These are phyloP conservation scores for Neurospora sp. DNA, from an alignment of 2,329 filamentous ascomycete genomes.

Conservation along the genomic window DNA sequence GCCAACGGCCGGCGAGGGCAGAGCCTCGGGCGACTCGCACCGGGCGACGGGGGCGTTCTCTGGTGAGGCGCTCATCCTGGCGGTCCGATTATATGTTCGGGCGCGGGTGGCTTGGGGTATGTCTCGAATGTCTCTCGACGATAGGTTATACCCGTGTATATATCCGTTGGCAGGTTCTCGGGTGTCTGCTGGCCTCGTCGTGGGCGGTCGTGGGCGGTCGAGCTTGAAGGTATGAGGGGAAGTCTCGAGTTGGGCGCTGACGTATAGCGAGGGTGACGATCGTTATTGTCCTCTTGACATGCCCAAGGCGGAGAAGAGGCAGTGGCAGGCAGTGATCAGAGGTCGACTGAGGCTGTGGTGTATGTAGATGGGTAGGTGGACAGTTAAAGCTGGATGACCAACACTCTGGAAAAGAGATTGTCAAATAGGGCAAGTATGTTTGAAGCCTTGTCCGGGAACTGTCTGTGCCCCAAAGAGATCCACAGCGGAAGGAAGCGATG, in stretches of 20 bases:
- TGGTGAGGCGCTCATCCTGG: constrained; percentile 27
- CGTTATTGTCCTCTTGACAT: background rate
- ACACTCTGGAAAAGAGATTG: background rate
- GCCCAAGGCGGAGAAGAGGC: background rate
- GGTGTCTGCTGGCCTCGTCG: background rate
- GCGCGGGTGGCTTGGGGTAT: background rate
- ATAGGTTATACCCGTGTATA: background rate
- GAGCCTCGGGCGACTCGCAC: constrained; percentile 50
- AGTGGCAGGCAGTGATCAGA: background rate
- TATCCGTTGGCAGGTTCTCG: background rate
- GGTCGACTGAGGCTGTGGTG: background rate
- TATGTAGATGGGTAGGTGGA: background rate
- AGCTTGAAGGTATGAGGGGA: background rate
- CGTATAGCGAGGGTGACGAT: background rate
- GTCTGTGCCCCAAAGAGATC: background rate
- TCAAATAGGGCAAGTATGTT: background rate
- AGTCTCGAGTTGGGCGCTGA: constrained; percentile 1
- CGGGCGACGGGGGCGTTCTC: constrained; percentile 30
- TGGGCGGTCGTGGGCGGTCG: constrained; percentile 1
- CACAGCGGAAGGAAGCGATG: background rate
- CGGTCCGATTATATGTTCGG: background rate
- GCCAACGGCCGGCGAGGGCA: constrained; percentile 54
- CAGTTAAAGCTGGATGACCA: background rate
- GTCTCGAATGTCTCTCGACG: background rate
- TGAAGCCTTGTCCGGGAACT: background rate